These are phyloP conservation scores for Phaeodactylum tricornutum DNA, from an alignment of 108 stramenopile species.

Conservation along the genomic window DNA sequence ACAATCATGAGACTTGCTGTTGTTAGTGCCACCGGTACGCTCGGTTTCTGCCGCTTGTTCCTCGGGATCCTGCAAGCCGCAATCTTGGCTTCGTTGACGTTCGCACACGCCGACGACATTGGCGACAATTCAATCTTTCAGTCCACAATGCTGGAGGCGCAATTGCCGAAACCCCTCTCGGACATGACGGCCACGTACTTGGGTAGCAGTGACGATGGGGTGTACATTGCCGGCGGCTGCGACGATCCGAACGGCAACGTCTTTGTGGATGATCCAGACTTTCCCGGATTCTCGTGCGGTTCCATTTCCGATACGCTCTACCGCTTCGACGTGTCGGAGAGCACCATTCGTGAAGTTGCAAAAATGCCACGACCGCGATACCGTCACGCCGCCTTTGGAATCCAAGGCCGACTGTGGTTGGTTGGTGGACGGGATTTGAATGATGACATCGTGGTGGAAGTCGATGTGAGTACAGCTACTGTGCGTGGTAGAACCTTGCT, in stretches of 20 bases:
- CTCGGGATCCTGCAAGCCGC: too few relatives aligned
- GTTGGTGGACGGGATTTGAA: slow-evolving; percentile 37
- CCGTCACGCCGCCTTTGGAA: slow-evolving; percentile 35
- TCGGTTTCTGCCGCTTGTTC: too few relatives aligned
- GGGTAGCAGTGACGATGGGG: not conserved
- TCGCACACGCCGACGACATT: not conserved
- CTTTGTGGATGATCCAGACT: slow-evolving; percentile 5
- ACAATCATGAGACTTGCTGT: too few relatives aligned
- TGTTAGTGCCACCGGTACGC: too few relatives aligned
- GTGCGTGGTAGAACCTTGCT: not conserved
- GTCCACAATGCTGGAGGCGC: not conserved
- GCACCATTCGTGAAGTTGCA: slow-evolving; percentile 15
- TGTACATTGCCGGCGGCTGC: slow-evolving; percentile 54
- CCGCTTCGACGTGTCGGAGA: slow-evolving; percentile 14
- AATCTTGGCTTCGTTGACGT: too few relatives aligned
- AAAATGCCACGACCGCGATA: slow-evolving; percentile 36
- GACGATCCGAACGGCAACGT: slow-evolving; percentile 28
- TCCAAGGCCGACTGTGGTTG: slow-evolving; percentile 22
- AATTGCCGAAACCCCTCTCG: slow-evolving; percentile 9
- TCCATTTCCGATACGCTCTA: slow-evolving; percentile 12
- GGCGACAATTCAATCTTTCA: not conserved
- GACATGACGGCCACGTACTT: slow-evolving; percentile 10
- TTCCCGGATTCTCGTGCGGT: slow-evolving; percentile 17
- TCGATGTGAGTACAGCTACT: slow-evolving; percentile 36
- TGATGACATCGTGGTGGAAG: slow-evolving; percentile 31